Evolutionary conservation across 2,329 filamentous ascomycete species (phyloP).

Genomic region (Cladosporium austrohemisphaericum): DNA sequence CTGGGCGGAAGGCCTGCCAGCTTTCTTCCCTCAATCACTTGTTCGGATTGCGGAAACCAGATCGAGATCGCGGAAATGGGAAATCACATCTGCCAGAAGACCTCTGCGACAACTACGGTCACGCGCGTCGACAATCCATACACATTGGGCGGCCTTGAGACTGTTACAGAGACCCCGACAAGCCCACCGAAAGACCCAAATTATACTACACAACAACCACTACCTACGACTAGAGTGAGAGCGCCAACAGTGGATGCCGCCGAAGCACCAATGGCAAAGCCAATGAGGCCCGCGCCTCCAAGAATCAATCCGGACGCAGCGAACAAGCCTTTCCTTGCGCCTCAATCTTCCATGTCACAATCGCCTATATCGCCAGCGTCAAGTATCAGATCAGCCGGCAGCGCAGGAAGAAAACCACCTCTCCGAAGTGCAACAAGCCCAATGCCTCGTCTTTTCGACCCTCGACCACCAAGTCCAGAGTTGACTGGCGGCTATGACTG

Average conservation of each 20-base stretch:
- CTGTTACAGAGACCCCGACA: not conserved
- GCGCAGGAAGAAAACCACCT: constrained; percentile 23
- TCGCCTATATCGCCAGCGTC: constrained; percentile 45
- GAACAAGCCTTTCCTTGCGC: constrained; percentile 29
- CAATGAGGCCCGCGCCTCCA: constrained; percentile 17
- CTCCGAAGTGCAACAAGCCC: constrained; percentile 30
- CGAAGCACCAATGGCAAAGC: constrained; percentile 2
- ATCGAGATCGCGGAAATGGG: constrained; percentile 84
- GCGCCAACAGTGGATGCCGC: constrained; percentile 7
- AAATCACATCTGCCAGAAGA: constrained; percentile 65
- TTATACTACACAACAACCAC: constrained; percentile 10
- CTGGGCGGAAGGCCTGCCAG: constrained; percentile 53
- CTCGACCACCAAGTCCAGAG: constrained; percentile 39
- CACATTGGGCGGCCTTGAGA: not conserved
- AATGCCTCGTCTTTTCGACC: constrained; percentile 29
- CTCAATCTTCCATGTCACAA: constrained; percentile 49
- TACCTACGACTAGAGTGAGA: constrained; percentile 11
- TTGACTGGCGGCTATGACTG: constrained; percentile 45
- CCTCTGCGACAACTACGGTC: constrained; percentile 20
- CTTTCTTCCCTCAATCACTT: constrained; percentile 81
- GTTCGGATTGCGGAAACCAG: constrained; percentile 71
- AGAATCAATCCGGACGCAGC: constrained; percentile 31
- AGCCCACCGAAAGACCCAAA: constrained; percentile 2
- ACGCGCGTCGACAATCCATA: constrained; percentile 5
- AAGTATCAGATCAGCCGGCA: constrained; percentile 25